Conservation (phyloP, 1,284 basidiomycete species). For the Ceratobasidium sp. region DNA sequence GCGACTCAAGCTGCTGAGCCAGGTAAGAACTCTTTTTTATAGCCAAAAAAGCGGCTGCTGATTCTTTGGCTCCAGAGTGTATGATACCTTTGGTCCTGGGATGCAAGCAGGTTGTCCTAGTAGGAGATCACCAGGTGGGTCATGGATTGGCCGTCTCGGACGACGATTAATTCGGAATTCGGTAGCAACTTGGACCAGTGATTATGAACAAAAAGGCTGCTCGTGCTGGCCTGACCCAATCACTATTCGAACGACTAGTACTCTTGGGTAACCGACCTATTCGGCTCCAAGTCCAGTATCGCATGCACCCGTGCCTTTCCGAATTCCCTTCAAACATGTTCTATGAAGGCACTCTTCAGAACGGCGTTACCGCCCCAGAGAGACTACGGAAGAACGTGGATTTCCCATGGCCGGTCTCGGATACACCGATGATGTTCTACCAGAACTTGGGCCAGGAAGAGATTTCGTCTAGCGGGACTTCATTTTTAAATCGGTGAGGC, state of each 20-base stretch:
- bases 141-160: constrained; percentile 21
- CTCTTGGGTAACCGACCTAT: constrained; percentile 95
- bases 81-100: constrained; percentile 99
- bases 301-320: constrained; percentile 99
- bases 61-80: constrained; percentile 68
- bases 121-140: constrained; percentile 88
- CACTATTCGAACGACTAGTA: constrained; percentile 96
- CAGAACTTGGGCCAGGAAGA: constrained; percentile 99
- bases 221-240: constrained; percentile 94
- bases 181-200: constrained; percentile 92
- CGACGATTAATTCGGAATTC: constrained; percentile 37
- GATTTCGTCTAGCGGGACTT: constrained; percentile 97
- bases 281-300: constrained; percentile 98
- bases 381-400: constrained; percentile 96
- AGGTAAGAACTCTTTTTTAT: constrained; percentile 58
- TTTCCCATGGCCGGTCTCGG: constrained; percentile 98
- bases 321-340: constrained; percentile 99
- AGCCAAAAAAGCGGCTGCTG: constrained; percentile 40
- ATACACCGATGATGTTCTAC: constrained; percentile 99
- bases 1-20: constrained; percentile 98
- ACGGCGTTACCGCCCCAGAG: constrained; percentile 98
- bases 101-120: constrained; percentile 98
- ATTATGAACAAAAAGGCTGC: constrained; percentile 99
- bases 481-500: constrained; percentile 88
- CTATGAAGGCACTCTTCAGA: constrained; percentile 98